Evolutionary conservation across 163 green algal genomes (phyloP).

Genomic region (Scenedesmus sp.): DNA sequence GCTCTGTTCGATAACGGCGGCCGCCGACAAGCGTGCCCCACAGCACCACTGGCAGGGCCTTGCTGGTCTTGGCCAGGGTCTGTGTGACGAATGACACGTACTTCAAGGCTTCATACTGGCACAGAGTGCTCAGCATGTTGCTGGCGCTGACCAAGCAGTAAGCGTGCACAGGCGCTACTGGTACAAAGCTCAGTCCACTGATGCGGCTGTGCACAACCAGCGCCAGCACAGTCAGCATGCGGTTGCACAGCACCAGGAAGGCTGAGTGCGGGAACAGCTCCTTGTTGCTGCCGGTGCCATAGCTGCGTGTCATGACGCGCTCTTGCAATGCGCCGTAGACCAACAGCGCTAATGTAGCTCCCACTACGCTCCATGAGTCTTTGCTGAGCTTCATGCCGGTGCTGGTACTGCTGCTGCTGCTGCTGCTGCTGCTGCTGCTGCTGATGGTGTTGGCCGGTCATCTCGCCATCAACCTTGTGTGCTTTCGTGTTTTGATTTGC

Average conservation of each 20-base stretch:
- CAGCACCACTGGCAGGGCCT: conserved; percentile 94
- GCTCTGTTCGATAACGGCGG: conserved; percentile 86
- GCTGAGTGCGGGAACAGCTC: conserved; percentile 88
- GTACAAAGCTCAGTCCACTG: conserved; percentile 78
- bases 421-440: not conserved
- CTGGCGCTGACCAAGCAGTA: conserved; percentile 58
- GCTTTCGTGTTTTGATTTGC: not conserved
- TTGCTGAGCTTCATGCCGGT: not conserved
- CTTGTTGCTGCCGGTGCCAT: conserved; percentile 68
- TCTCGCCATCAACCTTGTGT: conserved; percentile 1
- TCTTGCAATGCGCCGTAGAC: conserved; percentile 94
- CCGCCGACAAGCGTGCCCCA: conserved; percentile 66
- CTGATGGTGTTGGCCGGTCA: not conserved
- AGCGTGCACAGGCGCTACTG: conserved; percentile 66
- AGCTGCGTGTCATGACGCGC: conserved; percentile 95
- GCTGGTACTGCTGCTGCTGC: not conserved
- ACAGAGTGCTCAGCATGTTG: conserved; percentile 92
- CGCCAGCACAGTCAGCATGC: conserved; percentile 75
- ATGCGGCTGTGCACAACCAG: conserved; percentile 88
- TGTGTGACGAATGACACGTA: conserved; percentile 97
- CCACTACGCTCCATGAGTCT: conserved; percentile 65
- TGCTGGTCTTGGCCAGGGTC: conserved; percentile 95
- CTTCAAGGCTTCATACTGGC: conserved; percentile 98
- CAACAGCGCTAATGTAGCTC: conserved; percentile 86
- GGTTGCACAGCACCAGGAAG: conserved; percentile 96